These are phyloP conservation scores for Cladochytrium replicatum DNA, from an alignment of 192 early-diverging fungal species.

Conservation along the genomic window DNA sequence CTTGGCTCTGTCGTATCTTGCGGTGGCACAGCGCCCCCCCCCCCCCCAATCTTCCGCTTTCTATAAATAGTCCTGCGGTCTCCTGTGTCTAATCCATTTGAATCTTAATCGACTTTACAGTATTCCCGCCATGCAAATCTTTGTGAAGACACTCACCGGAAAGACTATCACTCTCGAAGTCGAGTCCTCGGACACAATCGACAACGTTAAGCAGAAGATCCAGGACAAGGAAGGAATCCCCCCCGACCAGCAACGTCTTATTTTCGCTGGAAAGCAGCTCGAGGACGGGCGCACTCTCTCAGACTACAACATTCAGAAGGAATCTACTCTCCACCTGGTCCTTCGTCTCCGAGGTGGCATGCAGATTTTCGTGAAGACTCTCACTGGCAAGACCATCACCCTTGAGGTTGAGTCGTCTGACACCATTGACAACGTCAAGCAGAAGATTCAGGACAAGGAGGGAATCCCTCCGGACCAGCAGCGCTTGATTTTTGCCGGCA, in stretches of 20 bases:
- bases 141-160: conserved; percentile 69
- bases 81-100: too few species aligned
- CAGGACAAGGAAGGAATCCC: conserved; percentile 74
- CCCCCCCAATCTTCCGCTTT: too few species aligned
- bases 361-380: conserved; percentile 72
- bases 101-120: too few species aligned
- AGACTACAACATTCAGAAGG: conserved; percentile 70
- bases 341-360: conserved; percentile 64
- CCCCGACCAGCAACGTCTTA: conserved; percentile 68
- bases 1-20: too few species aligned
- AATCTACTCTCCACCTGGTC: conserved; percentile 59
- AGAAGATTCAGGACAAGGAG: conserved; percentile 74
- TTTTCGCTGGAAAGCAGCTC: conserved; percentile 72
- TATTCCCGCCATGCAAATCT: conserved; percentile 79
- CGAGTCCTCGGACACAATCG: conserved; percentile 68
- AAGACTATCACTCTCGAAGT: conserved; percentile 71
- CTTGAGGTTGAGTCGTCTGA: conserved; percentile 67
- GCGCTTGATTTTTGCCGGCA: conserved; percentile 70
- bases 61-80: too few species aligned
- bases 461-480: conserved; percentile 72
- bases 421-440: conserved; percentile 71
- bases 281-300: conserved; percentile 63
- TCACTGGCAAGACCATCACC: conserved; percentile 70
- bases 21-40: too few species aligned
- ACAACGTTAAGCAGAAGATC: conserved; percentile 71